Evolutionary conservation across 768 basidiomycete species (phyloP).

Genomic region (Naganishia kalamii): DNA sequence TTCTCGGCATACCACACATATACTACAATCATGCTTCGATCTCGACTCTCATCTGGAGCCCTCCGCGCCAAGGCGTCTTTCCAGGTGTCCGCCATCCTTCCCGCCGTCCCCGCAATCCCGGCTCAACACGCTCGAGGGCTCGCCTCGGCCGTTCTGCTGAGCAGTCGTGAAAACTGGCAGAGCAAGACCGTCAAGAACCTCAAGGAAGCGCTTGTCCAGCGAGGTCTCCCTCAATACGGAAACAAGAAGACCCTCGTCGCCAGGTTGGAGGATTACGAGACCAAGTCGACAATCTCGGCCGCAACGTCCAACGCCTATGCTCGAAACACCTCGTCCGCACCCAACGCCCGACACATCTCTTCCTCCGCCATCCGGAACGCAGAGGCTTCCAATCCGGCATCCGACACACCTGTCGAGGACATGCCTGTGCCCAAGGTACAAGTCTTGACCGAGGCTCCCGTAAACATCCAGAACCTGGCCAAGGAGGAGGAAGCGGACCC

Average conservation of each 20-base stretch:
- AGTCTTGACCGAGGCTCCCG: conserved; percentile 11
- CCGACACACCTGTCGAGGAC: conserved; percentile 17
- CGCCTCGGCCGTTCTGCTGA: conserved; percentile 41
- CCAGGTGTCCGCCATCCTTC: conserved; percentile 15
- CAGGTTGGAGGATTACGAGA: conserved; percentile 53
- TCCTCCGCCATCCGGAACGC: conserved; percentile 9
- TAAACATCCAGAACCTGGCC: conserved; percentile 11
- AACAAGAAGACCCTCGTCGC: conserved; percentile 57
- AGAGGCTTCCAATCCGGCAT: not conserved
- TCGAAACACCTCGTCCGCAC: conserved; percentile 28
- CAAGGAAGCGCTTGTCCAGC: conserved; percentile 37
- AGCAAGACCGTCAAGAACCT: conserved; percentile 38
- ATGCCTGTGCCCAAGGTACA: conserved; percentile 33
- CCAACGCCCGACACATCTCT: conserved; percentile 29
- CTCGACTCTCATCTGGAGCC: conserved; percentile 37
- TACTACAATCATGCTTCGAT: conserved; percentile 34
- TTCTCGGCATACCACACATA: too few relatives aligned
- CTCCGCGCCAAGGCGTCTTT: conserved; percentile 27
- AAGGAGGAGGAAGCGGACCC: conserved; percentile 16
- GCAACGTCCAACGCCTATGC: not conserved
- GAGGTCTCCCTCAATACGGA: conserved; percentile 47
- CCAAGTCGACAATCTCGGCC: not conserved
- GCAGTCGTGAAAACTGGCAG: conserved; percentile 39
- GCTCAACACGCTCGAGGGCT: conserved; percentile 25
- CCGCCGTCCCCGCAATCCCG: conserved; percentile 16